Base-by-base conservation (phyloP, 495 filamentous ascomycete species). In the Penicillium bovifimosum region DNA sequence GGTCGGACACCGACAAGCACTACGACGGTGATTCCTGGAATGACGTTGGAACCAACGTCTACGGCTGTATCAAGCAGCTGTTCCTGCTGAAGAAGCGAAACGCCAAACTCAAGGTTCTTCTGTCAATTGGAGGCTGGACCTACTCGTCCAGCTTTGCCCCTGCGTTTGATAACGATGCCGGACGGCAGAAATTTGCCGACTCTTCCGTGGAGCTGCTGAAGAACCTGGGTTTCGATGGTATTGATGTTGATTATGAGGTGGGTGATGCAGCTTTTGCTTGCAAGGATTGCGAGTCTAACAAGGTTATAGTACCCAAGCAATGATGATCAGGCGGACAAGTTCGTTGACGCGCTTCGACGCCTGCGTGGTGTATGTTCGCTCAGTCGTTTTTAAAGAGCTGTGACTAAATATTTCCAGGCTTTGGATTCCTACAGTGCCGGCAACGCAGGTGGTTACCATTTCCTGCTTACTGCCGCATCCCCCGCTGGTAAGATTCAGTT, bases 21-120 rank as follows among this genome's bases (percentile, higher is more conserved):
- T 91, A 87, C 58, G 72, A 86, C n/a, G 76, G 75, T 31, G 90
- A 96, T 70, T 87, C 86, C 35, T 83, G 80, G 81, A 80, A 78
- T 57, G 82, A 87, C 41, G 42, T 52, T n/a, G 80, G 86, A 17
- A 86, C 77, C 42, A 93, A 95, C 68, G 76, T 93, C 48, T 95
- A 95, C 72, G 90, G 90, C 40, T 91, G 86, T 67, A 62, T 91
- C 26, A 96, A 95, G 75, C 89, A 95, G 70, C 78, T 96, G 9
- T 86, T 84, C 69, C 73, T 95, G 5, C 81, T 89, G 33, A 95
- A 95, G 75, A 82, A 84, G 55, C 70, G 74, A 44, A 86, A 95
- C 69, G 83, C 88, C 42, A 80, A 89, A 52, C 73, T 96, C 38
- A 95, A 95, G 66, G 77, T 91, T 5, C 77, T 95, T 16, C 54